A percentile compares a stretch with the other conserved stretches of the same genome.
Conservation (phyloP, 768 basidiomycete species). For the Hygrocybe coccinea region DNA sequence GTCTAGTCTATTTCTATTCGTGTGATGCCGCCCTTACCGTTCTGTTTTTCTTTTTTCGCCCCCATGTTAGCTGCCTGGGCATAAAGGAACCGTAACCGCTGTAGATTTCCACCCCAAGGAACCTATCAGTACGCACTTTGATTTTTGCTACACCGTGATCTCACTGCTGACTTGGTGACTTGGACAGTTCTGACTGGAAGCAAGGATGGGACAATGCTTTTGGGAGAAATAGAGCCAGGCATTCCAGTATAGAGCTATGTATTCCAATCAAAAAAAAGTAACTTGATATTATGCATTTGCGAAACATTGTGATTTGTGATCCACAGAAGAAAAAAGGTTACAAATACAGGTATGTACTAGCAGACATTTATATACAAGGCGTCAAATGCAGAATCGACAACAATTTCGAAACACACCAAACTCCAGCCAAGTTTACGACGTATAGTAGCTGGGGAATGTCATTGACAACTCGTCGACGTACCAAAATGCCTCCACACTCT, state of each 20-base stretch:
- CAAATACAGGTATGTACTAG: too few relatives aligned
- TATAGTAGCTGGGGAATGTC: constrained; percentile 49
- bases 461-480: constrained; percentile 54
- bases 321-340: too few relatives aligned
- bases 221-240: constrained; percentile 83
- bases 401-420: too few relatives aligned
- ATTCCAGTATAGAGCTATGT: constrained; percentile 34
- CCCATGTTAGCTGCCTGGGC: constrained; percentile 88
- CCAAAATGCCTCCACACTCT: constrained; percentile 40
- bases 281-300: too few relatives aligned
- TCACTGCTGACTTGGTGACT: constrained; percentile 1
- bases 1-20: background rate
- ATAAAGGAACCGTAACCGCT: constrained; percentile 93
- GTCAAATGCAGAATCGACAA: too few relatives aligned
- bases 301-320: too few relatives aligned
- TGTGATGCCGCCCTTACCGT: background rate
- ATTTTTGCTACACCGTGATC: background rate
- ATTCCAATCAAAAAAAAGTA: background rate
- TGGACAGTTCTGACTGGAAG: constrained; percentile 78
- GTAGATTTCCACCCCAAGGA: constrained; percentile 96
- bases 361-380: too few relatives aligned
- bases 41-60: background rate
- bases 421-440: background rate
- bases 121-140: constrained; percentile 70
- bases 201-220: constrained; percentile 87